Base-by-base conservation (phyloP, 2,329 filamentous ascomycete species). In the Penicillium polonicum region DNA sequence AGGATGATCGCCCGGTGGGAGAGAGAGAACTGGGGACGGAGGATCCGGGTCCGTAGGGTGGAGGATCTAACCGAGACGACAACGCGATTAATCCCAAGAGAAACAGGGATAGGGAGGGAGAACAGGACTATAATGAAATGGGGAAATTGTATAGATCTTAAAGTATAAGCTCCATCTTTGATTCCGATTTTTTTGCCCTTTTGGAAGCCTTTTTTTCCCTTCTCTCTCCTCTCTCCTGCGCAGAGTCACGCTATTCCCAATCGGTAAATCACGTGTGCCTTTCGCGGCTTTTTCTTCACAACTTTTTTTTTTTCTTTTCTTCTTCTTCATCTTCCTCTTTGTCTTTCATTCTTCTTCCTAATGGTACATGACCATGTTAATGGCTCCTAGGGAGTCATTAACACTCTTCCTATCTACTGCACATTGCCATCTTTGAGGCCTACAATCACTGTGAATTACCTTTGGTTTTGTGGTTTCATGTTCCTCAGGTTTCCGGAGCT, bases 21-120 rank as follows among this genome's bases (percentile, higher is more conserved):
- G 62, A 64, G 61, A 67, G 61, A 51, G 60, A 64, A 66, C 59
- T 65, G 63, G 61, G 61, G 62, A 65, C 63, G 64, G 61, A 66
- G 62, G 59, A 61, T 67, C 66, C 65, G 66, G 62, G 57, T 63
- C 65, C 62, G 65, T 66, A 52, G 52, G 46, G 60, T 65, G 59
- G 60, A 63, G 63, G 62, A 63, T 59, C 61, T 63, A 63, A 65
- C 59, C 62, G 63, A 62, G 55, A 48, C 60, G 61, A 55, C 51
- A 61, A 53, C 36, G 41, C 52, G 54, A 59, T 55, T 13, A 52
- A 53, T 35, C 21, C 17, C 27, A n/a, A 53, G 33, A 48, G 21
- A 48, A 41, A 50, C 17, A 52, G 17, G 3, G 44, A 45, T 19
- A 35, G n/a, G 33, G 29, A 12, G 42, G 15, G n/a, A 44, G 36